Evolutionary conservation across 805 yeast species (phyloP).

Genomic region (Torulaspora delbrueckii): DNA sequence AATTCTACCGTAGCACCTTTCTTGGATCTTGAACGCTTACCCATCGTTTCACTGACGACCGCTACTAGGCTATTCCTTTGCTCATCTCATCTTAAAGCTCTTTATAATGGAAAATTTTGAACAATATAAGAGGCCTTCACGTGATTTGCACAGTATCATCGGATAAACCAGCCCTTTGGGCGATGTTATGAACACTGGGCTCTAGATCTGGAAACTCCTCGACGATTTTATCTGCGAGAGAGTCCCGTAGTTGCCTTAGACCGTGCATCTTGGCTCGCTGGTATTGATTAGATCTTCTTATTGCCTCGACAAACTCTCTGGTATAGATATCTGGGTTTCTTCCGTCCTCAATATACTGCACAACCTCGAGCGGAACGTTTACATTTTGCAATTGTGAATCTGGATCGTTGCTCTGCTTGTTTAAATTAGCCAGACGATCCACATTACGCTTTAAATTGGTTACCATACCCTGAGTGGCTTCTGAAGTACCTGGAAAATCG

Average conservation of each 20-base stretch:
- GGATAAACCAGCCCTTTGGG: conserved; percentile 34
- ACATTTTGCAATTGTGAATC: conserved; percentile 36
- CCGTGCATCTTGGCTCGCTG: conserved; percentile 80
- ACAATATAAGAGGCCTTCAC: background rate
- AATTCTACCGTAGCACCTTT: conserved; percentile 13
- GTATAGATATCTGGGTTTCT: conserved; percentile 96
- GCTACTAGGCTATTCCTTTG: too few relatives aligned
- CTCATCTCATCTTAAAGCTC: background rate
- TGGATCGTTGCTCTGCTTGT: conserved; percentile 33
- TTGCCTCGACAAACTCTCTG: conserved; percentile 91
- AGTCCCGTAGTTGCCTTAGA: conserved; percentile 54
- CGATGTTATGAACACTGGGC: conserved; percentile 52
- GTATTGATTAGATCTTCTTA: conserved; percentile 83
- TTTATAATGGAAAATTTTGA: background rate
- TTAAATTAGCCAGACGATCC: conserved; percentile 36
- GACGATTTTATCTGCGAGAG: conserved; percentile 61
- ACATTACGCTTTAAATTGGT: conserved; percentile 40
- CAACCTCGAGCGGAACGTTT: conserved; percentile 74
- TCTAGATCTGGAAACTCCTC: conserved; percentile 76
- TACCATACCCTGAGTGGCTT: conserved; percentile 55
- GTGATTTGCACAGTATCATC: background rate
- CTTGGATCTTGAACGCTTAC: conserved; percentile 14
- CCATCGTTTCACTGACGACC: conserved; percentile 4
- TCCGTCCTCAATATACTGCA: conserved; percentile 91
- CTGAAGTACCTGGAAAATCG: conserved; percentile 86